A percentile compares a stretch with the other conserved stretches of the same genome.
Evolutionary conservation across 1,284 basidiomycete genomes (phyloP).

Genomic region (Melampsora americana): DNA sequence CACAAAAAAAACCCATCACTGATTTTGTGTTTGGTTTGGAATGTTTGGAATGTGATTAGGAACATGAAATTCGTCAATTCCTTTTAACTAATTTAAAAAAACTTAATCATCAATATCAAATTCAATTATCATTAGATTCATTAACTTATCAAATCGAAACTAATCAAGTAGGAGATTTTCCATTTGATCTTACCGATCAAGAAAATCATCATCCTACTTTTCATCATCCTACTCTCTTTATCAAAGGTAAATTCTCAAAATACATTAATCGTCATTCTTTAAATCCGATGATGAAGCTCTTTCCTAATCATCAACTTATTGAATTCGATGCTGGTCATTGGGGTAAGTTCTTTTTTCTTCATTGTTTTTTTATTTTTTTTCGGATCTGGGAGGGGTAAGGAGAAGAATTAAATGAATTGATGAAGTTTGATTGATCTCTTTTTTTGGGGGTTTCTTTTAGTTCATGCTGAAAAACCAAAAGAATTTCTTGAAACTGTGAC

Average conservation of each 20-base stretch:
- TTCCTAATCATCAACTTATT: slow-evolving; percentile 15
- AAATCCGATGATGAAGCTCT: slow-evolving; percentile 11
- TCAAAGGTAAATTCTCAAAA: slow-evolving; percentile 34
- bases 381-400: not conserved
- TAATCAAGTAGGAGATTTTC: slow-evolving; percentile 42
- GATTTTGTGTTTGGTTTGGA: not conserved
- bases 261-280: slow-evolving; percentile 39
- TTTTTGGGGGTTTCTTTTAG: slow-evolving; percentile 9
- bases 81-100: slow-evolving; percentile 34
- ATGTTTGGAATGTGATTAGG: slow-evolving; percentile 11
- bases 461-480: slow-evolving; percentile 43
- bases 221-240: slow-evolving; percentile 27
- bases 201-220: not conserved
- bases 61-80: slow-evolving; percentile 32
- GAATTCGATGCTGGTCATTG: slow-evolving; percentile 40
- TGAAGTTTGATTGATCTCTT: not conserved
- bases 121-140: slow-evolving; percentile 29
- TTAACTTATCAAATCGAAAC: slow-evolving; percentile 31
- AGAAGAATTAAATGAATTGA: not conserved
- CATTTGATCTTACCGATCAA: not conserved
- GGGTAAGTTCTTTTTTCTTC: slow-evolving; percentile 12
- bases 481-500: slow-evolving; percentile 32
- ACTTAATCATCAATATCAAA: slow-evolving; percentile 13
- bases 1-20: not conserved
- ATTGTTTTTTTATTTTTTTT: not conserved